Base-by-base conservation (phyloP, 2,329 filamentous ascomycete species). In the Shiraia sp. region DNA sequence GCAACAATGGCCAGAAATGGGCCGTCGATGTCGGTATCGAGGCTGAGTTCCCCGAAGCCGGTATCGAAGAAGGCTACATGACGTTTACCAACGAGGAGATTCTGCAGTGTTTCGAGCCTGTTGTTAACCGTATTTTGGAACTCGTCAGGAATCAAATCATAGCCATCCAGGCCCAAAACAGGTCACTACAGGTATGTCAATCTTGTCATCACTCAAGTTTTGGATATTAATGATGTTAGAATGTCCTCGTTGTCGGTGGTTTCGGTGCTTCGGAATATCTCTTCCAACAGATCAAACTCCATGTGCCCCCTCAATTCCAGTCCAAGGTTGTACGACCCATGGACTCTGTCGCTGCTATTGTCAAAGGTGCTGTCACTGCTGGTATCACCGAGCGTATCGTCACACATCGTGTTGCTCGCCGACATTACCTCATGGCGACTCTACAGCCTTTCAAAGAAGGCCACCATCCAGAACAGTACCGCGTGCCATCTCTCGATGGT, bases 51-150 rank as follows among this genome's bases (percentile, higher is more conserved):
- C 92, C 92, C 27, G 93, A 97, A 67, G 93, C 93, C 23, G 91
- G 90, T 57, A 97, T 99, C 57, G 93, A 97, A 74, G 93, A 99
- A 72, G 92, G 93, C 36, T 97, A 96, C 77, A 99, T 99, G 93
- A 97, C 92, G 2, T 99, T 99, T 69, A 97, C 91, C 49, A 97
- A 99, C 68, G 93, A 97, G 74, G 93, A 99, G 73, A 97, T 99
- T 61, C 79, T 99, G 57, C 92, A 97, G 75, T 97, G 93, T 76
- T 99, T 97, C 70, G 92, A 97, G 77, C 93, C 93, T 10, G 93
- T 99, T 8, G 92, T 97, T 41, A 96, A 97, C 77, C 82, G 93
- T 43, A 97, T 99, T 67, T 75, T 97, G 58, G 93, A 97, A 72
- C 81, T 97, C 53, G 93, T 97, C 46, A 82, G 92, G 56, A 97